A percentile compares a stretch with the other conserved stretches of the same genome.
These are phyloP conservation scores for Tricholoma sp. DNA, from an alignment of 768 basidiomycete genomes.

Conservation along the genomic window DNA sequence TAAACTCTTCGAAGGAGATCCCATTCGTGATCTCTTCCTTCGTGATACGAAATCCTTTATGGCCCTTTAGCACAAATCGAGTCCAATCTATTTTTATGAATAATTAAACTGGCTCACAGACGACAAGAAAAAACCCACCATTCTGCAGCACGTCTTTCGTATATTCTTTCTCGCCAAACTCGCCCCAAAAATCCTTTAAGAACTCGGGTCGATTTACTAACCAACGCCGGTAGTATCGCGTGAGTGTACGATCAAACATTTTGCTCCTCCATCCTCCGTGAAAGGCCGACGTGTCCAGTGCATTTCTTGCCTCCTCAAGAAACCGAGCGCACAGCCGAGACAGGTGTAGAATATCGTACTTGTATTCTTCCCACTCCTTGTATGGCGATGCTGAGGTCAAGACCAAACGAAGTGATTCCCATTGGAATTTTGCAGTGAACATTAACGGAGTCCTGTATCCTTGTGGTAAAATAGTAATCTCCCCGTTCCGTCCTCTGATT, in stretches of 20 bases:
- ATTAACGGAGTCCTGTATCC: slow-evolving; percentile 40
- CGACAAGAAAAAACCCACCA: slow-evolving; percentile 24
- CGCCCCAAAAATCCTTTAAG: slow-evolving; percentile 31
- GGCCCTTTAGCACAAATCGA: slow-evolving; percentile 32
- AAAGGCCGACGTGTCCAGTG: slow-evolving; percentile 21
- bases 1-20: slow-evolving; percentile 26
- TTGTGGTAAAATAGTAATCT: slow-evolving; percentile 21
- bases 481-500: slow-evolving; percentile 14
- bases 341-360: slow-evolving; percentile 41
- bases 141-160: slow-evolving; percentile 32
- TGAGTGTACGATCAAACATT: slow-evolving; percentile 39
- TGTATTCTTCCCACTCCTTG: slow-evolving; percentile 36
- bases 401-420: slow-evolving; percentile 37
- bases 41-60: slow-evolving; percentile 36
- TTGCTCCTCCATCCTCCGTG: slow-evolving; percentile 27
- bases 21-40: slow-evolving; percentile 31
- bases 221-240: slow-evolving; percentile 38
- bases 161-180: slow-evolving; percentile 36
- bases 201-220: slow-evolving; percentile 33
- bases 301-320: slow-evolving; percentile 36
- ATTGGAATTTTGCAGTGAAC: slow-evolving; percentile 42
- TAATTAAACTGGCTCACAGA: no score
- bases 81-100: slow-evolving; percentile 27
- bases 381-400: slow-evolving; percentile 26
- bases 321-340: slow-evolving; percentile 31